phyloP scores from a whole-genome alignment of 768 basidiomycete genomes.

The Cystobasidium ongulense region DNA sequence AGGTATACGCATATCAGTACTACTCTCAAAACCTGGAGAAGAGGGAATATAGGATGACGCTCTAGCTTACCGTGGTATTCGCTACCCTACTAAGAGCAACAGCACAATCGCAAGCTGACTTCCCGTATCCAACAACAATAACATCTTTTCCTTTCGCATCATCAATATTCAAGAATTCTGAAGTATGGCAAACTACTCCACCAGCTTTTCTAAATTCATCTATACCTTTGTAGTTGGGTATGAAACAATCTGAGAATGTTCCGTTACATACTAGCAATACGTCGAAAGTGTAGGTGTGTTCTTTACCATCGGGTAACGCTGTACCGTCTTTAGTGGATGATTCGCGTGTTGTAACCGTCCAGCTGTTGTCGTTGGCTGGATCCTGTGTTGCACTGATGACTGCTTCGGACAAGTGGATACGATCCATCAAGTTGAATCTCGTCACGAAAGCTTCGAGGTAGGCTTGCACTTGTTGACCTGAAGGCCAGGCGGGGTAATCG shows the following conservation, averaged over 20 bases:
- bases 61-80: background rate
- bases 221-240: conserved; percentile 18
- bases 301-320: background rate
- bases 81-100: conserved; percentile 24
- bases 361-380: background rate
- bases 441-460: conserved; percentile 15
- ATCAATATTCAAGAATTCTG: conserved; percentile 10
- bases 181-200: conserved; percentile 13
- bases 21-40: background rate
- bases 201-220: conserved; percentile 19
- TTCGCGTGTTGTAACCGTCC: conserved; percentile 13
- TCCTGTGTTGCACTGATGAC: conserved; percentile 19
- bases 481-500: conserved; percentile 3
- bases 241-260: conserved; percentile 20
- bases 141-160: conserved; percentile 16
- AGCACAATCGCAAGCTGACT: conserved; percentile 22
- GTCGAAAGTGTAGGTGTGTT: background rate
- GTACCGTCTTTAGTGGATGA: background rate
- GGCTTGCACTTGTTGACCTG: conserved; percentile 17
- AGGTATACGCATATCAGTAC: background rate
- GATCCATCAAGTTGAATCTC: conserved; percentile 10
- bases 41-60: background rate
- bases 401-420: conserved; percentile 6
- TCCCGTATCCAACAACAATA: conserved; percentile 26
- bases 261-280: conserved; percentile 24